Percentiles rank a stretch among this genome's conserved stretches.
Evolutionary conservation across 2,329 filamentous ascomycete species (phyloP).

Genomic region (Alternaria rosae): DNA sequence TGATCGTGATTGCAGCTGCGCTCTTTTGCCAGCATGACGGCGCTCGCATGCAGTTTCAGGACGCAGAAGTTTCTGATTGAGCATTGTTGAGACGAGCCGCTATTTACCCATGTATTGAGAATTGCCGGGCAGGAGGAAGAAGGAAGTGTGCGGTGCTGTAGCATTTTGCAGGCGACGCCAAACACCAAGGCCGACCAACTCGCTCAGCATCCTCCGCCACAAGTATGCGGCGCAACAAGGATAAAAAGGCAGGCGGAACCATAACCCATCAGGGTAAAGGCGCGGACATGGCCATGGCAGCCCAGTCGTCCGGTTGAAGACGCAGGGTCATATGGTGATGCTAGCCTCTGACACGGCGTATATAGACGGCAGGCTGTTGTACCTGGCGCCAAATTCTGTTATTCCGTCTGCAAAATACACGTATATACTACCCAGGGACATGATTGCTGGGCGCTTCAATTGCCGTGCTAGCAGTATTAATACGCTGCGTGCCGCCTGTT

Average conservation of each 20-base stretch:
- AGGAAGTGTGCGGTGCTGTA: not conserved
- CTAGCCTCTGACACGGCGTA: conserved; percentile 32
- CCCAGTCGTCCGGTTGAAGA: conserved; percentile 33
- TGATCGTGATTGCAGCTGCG: conserved; percentile 7
- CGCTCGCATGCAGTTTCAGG: conserved; percentile 5
- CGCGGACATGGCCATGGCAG: conserved; percentile 6
- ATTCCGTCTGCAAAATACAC: conserved; percentile 21
- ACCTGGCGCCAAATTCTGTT: conserved; percentile 21
- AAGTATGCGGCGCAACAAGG: conserved; percentile 22
- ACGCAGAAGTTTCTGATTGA: not conserved
- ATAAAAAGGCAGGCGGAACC: conserved; percentile 28
- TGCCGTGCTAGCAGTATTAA: conserved; percentile 33
- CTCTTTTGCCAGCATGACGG: conserved; percentile 12
- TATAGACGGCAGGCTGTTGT: conserved; percentile 28
- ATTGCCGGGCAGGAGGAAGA: conserved; percentile 6
- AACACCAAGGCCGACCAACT: conserved; percentile 1
- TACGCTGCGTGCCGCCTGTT: conserved; percentile 24
- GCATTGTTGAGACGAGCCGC: conserved; percentile 11
- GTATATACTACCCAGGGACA: conserved; percentile 14
- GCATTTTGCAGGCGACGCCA: not conserved
- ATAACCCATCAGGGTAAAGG: conserved; percentile 26
- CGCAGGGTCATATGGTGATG: conserved; percentile 25
- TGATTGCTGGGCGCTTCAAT: conserved; percentile 25
- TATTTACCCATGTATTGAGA: conserved; percentile 10
- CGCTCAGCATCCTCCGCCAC: conserved; percentile 3